phyloP scores from a whole-genome alignment of 2,329 filamentous ascomycete species.

The Pseudodiploospora longispora region DNA sequence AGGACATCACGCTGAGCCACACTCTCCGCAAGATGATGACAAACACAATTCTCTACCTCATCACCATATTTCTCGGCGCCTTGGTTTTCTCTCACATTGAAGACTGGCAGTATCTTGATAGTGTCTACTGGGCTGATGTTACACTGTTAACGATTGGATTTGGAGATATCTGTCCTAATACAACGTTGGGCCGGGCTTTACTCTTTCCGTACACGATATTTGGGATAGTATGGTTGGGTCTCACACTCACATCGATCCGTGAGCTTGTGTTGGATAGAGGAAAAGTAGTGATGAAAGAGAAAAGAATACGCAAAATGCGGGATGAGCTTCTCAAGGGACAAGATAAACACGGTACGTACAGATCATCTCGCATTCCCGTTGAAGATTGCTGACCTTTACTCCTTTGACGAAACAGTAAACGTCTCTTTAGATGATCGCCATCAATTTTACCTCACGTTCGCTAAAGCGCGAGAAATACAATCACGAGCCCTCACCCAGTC shows the following conservation, averaged over 20 bases:
- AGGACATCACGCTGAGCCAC: constrained; percentile 69
- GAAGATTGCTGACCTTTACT: too few species aligned
- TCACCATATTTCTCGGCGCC: constrained; percentile 73
- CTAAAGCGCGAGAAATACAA: constrained; percentile 74
- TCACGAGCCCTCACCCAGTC: constrained; percentile 53
- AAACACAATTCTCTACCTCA: constrained; percentile 78
- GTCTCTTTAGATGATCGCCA: too few species aligned
- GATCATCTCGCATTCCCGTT: too few species aligned
- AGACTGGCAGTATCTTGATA: constrained; percentile 68
- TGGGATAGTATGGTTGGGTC: constrained; percentile 75
- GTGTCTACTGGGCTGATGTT: constrained; percentile 71
- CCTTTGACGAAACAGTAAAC: too few species aligned
- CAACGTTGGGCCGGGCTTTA: constrained; percentile 55
- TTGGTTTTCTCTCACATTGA: constrained; percentile 67
- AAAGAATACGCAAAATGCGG: too few species aligned
- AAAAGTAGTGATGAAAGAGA: constrained; percentile 15
- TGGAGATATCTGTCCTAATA: constrained; percentile 43
- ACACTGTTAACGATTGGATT: constrained; percentile 59
- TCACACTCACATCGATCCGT: constrained; percentile 74
- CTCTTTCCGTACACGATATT: constrained; percentile 77
- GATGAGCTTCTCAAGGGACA: too few species aligned
- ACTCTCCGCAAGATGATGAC: constrained; percentile 83
- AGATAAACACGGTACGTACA: too few species aligned
- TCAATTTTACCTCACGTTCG: too few species aligned
- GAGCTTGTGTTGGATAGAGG: constrained; percentile 54